Base-by-base conservation (phyloP, 352 stramenopile species). In the Phytophthora citricola region DNA sequence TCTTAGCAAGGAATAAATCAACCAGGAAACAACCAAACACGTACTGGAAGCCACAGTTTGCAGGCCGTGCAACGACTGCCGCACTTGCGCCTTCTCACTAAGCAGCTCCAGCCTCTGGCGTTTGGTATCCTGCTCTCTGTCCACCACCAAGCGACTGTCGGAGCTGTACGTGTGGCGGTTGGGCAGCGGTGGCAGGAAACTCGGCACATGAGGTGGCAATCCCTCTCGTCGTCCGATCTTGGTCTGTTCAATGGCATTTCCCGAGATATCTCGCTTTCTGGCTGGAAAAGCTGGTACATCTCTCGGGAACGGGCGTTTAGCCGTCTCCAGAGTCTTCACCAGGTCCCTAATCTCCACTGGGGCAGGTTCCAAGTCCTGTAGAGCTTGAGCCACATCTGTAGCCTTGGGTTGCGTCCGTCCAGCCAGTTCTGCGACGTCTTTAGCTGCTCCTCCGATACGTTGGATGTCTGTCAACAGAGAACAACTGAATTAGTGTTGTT, bases 101-200 rank as follows among this genome's bases (percentile, higher is more conserved):
- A 89, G 67, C 38, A 87, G 45, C n/a, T 82, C 77, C 10, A 89
- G 64, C 17, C 80, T 66, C 58, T 75, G 72, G 12, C 78, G 77
- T 59, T 89, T 89, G 0, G 68, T 76, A 29, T 89, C 80, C 26
- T 85, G 73, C 36, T 85, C 75, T 58, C 78, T 63, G 17, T 87
- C 78, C 20, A 89, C 80, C 10, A 89, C 80, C 2, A 85, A 36
- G 22, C 73, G 69, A 63, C 78, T 80, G 15, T 89, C 71, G 0
- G 77, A 80, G 51, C 75, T 85, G 60, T 89, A 89, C 22, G 80
- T 87, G 52, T 89, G 80, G 10, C 78, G 76, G 51, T 83, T 83
- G 3, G 80, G 80, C 50, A 89, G 56, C 4, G 80, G 78, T 10
- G 80, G 80, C 24, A 84, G 32, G 34, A 89, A 89, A 14, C 60